Base-by-base conservation (phyloP, 257 asterid species). In the Verbascum thapsus region DNA sequence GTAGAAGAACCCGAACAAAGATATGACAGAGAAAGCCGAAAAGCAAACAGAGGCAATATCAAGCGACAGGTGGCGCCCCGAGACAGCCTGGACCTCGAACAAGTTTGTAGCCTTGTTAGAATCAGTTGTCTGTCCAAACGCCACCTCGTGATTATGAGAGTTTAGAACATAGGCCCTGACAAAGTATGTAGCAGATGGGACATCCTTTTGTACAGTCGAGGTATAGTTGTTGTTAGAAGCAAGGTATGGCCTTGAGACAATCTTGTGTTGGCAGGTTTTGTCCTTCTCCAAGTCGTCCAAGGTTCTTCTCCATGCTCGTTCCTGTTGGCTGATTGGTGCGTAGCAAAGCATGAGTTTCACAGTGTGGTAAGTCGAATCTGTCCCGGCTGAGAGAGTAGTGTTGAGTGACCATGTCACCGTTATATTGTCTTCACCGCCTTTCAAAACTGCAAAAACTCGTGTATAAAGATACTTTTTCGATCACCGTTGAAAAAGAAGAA, bases 221-320 rank as follows among this genome's bases (percentile, higher is more conserved):
- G 79, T 78, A 70, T 73, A 63, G 20, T 53, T 75, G 68, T 64
- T 74, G 79, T 67, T 68, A 10, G 81, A 55, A 6, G 74, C 4
- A 11, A 12, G 41, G 63, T 81, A 85, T 0, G 94, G 90, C 48
- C 22, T 68, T 1, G 64, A 20, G 0, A 69, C 85, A 4, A 85
- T 49, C 64, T 69, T 68, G 72, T 80, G 83, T 30, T 81, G 91
- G 61, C 98, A 86, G 11, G 91, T 84, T 38, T 86, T 91, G 85
- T 88, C 95, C 70, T 81, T 88, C 0, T 32, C 11, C 9, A 91
- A 30, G 15, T 76, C 12, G 45, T 86, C 88, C 16, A 11, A 80
- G 0, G 95, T 81, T 19, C 81, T 88, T 23, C 98, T 78, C 96
- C 95, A 91, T 0, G 68, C 83, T 0, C 98, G 75, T 15, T 91